Conservation (phyloP, 768 basidiomycete genomes). For the Tulasnella sp. region DNA sequence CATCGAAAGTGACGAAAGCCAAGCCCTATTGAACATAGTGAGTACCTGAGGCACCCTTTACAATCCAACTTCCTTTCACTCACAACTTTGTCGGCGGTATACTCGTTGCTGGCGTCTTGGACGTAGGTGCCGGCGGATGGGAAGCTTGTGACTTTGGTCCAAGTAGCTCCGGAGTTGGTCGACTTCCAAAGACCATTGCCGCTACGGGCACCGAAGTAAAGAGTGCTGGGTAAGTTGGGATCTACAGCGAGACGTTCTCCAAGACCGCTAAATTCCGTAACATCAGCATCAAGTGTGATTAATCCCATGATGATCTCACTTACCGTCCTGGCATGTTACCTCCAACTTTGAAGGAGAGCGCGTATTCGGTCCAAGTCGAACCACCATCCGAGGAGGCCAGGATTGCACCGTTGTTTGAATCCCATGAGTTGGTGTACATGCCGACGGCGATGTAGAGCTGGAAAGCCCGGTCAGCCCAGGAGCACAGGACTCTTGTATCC, state of each 20-base stretch:
- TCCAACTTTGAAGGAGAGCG: conserved; percentile 52
- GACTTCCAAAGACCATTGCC: conserved; percentile 61
- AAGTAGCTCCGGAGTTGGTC: conserved; percentile 44
- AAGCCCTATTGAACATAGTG: conserved; percentile 32
- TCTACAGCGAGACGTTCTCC: conserved; percentile 48
- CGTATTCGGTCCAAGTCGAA: conserved; percentile 38
- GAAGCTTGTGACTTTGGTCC: conserved; percentile 47
- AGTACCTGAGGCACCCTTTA: conserved; percentile 1
- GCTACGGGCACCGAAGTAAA: conserved; percentile 53
- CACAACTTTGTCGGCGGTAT: conserved; percentile 4
- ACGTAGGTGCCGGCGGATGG: conserved; percentile 46
- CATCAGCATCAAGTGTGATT: conserved; percentile 18
- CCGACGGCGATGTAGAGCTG: conserved; percentile 25
- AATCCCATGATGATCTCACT: conserved; percentile 18
- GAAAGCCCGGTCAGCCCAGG: conserved; percentile 29
- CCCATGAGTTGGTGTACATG: conserved; percentile 35
- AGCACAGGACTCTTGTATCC: neutral
- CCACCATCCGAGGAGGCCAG: conserved; percentile 49
- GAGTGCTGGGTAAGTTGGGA: conserved; percentile 47
- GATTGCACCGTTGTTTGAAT: conserved; percentile 52
- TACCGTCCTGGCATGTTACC: conserved; percentile 56
- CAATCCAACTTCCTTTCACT: neutral
- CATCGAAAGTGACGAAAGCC: conserved; percentile 52
- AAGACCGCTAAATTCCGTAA: neutral
- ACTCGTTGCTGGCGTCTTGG: conserved; percentile 26